A percentile compares a stretch with the other conserved stretches of the same genome.
These are phyloP conservation scores for Macadamia tetraphylla DNA, from an alignment of 164 flowering plant genomes.

Conservation along the genomic window DNA sequence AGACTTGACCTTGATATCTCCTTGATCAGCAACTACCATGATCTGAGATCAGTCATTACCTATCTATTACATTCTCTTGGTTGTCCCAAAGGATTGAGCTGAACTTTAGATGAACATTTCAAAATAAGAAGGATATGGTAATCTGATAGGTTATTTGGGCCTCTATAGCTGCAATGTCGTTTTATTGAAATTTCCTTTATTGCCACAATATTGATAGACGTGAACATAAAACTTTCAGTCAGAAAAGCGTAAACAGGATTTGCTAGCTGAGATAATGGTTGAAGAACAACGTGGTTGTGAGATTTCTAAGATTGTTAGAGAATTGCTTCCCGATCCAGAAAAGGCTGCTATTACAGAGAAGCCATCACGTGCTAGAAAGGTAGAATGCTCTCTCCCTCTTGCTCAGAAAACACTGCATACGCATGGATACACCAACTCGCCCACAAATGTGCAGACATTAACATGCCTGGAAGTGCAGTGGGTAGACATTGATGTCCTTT, in stretches of 20 bases:
- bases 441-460: no score
- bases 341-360: constrained; percentile 28
- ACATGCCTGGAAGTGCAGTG: no score
- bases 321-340: constrained; percentile 49
- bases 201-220: background rate
- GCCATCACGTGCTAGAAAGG: constrained; percentile 56
- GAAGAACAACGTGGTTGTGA: constrained; percentile 71
- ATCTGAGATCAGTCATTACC: background rate
- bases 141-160: background rate
- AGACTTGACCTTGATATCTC: no score
- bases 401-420: no score
- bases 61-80: background rate
- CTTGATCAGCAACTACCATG: no score
- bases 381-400: constrained; percentile 15
- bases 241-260: constrained; percentile 71
- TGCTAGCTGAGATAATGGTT: constrained; percentile 50
- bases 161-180: no score
- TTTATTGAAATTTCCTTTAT: no score
- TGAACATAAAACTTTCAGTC: constrained; percentile 31
- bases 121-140: background rate
- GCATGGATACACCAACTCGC: no score
- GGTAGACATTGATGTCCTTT: background rate
- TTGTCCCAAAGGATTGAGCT: background rate
- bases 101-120: background rate
- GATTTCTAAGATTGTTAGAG: constrained; percentile 57